phyloP scores from a whole-genome alignment of 1,284 basidiomycete species.

The Pisolithus thermaeus region DNA sequence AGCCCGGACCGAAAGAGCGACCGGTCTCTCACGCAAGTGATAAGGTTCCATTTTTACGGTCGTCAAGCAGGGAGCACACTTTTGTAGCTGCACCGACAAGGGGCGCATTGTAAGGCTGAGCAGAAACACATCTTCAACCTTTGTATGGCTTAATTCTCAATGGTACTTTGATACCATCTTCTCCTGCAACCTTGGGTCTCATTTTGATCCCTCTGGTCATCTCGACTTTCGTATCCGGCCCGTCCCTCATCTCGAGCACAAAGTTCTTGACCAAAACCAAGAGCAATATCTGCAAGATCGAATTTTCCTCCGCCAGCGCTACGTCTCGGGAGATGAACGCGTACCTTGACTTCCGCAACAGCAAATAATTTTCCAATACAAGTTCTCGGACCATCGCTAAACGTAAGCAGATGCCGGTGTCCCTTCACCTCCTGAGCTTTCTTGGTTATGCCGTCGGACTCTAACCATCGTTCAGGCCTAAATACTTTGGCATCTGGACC shows the following conservation, averaged over 20 bases:
- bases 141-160: slow-evolving; percentile 27
- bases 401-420: slow-evolving; percentile 24
- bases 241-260: slow-evolving; percentile 38
- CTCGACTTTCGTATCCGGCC: slow-evolving; percentile 34
- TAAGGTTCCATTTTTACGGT: too few relatives aligned
- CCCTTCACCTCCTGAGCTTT: slow-evolving; percentile 21
- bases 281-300: neutral
- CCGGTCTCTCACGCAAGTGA: too few relatives aligned
- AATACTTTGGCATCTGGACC: slow-evolving; percentile 35
- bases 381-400: slow-evolving; percentile 24
- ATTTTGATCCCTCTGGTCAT: slow-evolving; percentile 31
- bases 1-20: too few relatives aligned
- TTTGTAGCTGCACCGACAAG: too few relatives aligned
- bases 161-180: slow-evolving; percentile 36
- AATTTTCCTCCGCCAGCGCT: neutral
- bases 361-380: slow-evolving; percentile 31
- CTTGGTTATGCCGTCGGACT: slow-evolving; percentile 14
- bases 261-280: slow-evolving; percentile 41
- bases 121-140: neutral
- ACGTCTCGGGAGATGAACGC: neutral
- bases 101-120: too few relatives aligned
- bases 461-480: slow-evolving; percentile 37
- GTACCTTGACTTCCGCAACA: slow-evolving; percentile 28
- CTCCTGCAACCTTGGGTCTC: slow-evolving; percentile 38
- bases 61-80: too few relatives aligned